Conservation (phyloP, 2,329 filamentous ascomycete genomes). For the Curvularia eragrostidis region DNA sequence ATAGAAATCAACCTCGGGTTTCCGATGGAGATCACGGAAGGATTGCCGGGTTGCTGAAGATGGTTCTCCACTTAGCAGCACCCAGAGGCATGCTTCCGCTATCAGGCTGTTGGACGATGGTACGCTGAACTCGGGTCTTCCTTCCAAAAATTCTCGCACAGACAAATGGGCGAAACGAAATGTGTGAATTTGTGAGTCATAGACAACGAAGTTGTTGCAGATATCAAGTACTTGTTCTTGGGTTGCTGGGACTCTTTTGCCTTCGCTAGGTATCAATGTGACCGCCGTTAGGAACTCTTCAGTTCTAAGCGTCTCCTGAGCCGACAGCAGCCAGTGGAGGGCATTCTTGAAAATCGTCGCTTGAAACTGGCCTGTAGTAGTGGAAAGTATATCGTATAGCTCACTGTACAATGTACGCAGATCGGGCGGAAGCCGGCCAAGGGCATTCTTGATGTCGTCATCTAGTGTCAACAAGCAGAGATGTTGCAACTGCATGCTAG, state of each 20-base stretch:
- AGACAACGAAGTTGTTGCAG: slow-evolving; percentile 39
- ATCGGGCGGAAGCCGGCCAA: not conserved
- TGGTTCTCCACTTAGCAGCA: not conserved
- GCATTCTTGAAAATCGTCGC: not conserved
- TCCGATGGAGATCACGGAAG: not conserved
- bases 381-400: not conserved
- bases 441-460: slow-evolving; percentile 23
- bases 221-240: slow-evolving; percentile 13
- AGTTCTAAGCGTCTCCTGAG: slow-evolving; percentile 3
- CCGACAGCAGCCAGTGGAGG: not conserved
- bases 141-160: slow-evolving; percentile 39
- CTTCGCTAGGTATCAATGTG: not conserved
- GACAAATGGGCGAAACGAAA: slow-evolving; percentile 46
- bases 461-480: slow-evolving; percentile 30
- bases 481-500: slow-evolving; percentile 37
- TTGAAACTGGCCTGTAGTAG: not conserved
- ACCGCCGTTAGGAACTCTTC: not conserved
- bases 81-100: slow-evolving; percentile 1
- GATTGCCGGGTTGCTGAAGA: no score
- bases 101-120: not conserved
- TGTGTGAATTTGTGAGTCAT: slow-evolving; percentile 29
- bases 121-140: slow-evolving; percentile 7
- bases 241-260: not conserved
- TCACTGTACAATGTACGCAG: not conserved
- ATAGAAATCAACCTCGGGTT: not conserved